These are phyloP conservation scores for Acidomyces sp. DNA, from an alignment of 495 filamentous ascomycete genomes.

Conservation along the genomic window DNA sequence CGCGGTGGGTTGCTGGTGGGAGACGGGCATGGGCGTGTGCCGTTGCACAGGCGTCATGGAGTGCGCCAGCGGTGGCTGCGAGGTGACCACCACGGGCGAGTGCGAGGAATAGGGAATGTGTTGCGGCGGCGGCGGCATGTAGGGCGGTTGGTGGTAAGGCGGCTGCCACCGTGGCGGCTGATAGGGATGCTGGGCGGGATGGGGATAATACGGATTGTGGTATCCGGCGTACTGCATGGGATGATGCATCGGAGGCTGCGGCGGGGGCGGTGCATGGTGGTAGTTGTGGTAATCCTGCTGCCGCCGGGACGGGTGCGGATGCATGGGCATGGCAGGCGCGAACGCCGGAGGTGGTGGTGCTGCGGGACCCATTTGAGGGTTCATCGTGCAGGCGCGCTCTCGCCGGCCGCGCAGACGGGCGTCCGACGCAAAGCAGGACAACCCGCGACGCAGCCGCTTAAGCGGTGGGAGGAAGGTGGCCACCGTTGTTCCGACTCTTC, in stretches of 20 bases:
- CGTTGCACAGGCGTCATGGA: slow-evolving; percentile 23
- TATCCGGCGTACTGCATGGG: slow-evolving; percentile 25
- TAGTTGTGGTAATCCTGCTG: slow-evolving; percentile 26
- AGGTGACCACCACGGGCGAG: slow-evolving; percentile 29
- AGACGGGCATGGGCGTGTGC: slow-evolving; percentile 20
- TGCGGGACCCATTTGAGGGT: too few species aligned
- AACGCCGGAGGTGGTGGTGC: too few species aligned
- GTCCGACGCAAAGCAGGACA: too few species aligned
- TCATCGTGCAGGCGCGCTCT: too few species aligned
- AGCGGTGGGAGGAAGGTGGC: too few species aligned
- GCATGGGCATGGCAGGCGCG: slow-evolving; percentile 23
- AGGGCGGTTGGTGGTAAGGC: slow-evolving; percentile 21
- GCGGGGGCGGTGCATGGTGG: slow-evolving; percentile 20
- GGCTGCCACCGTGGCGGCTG: slow-evolving; percentile 21
- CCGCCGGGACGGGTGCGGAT: slow-evolving; percentile 23
- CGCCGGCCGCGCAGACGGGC: too few species aligned
- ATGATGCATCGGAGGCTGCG: slow-evolving; percentile 27
- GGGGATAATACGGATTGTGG: slow-evolving; percentile 24
- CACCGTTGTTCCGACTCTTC: too few species aligned
- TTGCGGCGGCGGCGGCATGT: slow-evolving; percentile 15
- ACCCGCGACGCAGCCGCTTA: too few species aligned
- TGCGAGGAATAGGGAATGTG: slow-evolving; percentile 12
- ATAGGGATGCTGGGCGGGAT: slow-evolving; percentile 22
- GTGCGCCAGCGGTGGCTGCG: slow-evolving; percentile 25
- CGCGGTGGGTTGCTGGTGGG: slow-evolving; percentile 13